Base-by-base conservation (phyloP, 495 filamentous ascomycete genomes). In the Penicillium robsamsonii region DNA sequence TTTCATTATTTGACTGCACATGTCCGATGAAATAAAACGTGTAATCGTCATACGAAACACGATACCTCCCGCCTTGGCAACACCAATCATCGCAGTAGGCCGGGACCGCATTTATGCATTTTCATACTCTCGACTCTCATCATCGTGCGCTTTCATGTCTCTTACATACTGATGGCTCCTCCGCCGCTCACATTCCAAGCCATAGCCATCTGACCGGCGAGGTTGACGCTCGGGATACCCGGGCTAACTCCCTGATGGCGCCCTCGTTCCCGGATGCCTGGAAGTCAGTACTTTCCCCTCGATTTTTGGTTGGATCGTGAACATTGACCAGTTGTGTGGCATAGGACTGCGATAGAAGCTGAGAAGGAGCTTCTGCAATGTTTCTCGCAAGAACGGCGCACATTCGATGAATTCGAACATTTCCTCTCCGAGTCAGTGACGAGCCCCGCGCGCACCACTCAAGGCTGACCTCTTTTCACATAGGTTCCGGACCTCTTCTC, bases 401-500 rank as follows among this genome's bases (percentile, higher is more conserved):
- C 78, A 25, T 85, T 82, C 61, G 75, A 79, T 30, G 78, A 82
- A 55, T 77, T 86, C 53, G 77, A 85, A 38, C 74, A 83, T 60
- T 70, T 79, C 52, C 73, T 87, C 55, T 70, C 78, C 33, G 79
- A 83, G 86, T 87, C 68, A 71, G 83, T 77, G 24, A 30, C 45
- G n/a, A 33, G 31, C 22, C 31, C 58, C 50, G 56, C 51, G 68
- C 68, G 58, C 62, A 60, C 46, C 54, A 35, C 51, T 53, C 45
- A 58, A 59, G 58, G 30, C 48, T 70, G 53, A 58, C 56, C 55
- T 53, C 60, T 53, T 53, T 22, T n/a, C 24, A 43, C 22, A 63
- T 63, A 91, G 88, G 56, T 87, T 86, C 69, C 88, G 90, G 56
- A 68, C 79, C 27, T 76, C 78, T 54, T 92, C 88, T 64, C 81